Evolutionary conservation across 257 asterid genomes (phyloP).

Genomic region (Echites panduratus): DNA sequence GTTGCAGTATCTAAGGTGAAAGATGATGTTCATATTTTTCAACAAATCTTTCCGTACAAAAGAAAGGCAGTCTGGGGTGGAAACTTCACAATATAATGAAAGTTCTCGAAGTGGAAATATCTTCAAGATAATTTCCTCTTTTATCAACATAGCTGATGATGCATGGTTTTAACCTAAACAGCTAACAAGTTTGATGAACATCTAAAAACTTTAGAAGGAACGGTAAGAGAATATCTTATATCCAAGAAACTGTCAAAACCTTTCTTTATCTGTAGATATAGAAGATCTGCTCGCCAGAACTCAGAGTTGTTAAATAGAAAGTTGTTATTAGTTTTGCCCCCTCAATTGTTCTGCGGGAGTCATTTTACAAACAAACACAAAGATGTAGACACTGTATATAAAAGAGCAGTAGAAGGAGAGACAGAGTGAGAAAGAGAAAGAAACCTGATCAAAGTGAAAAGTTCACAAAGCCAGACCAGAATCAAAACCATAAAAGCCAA

Average conservation of each 20-base stretch:
- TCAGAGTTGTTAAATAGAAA: background rate
- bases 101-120: background rate
- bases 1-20: background rate
- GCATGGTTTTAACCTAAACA: background rate
- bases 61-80: too few relatives aligned
- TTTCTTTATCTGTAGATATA: background rate
- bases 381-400: background rate
- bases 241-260: background rate
- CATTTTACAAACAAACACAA: background rate
- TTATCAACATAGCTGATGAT: background rate
- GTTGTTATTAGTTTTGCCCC: background rate
- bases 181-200: background rate
- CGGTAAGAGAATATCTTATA: background rate
- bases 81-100: background rate
- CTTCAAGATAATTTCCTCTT: background rate
- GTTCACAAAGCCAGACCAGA: conserved; percentile 98
- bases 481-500: conserved; percentile 96
- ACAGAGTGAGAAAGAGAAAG: conserved; percentile 23
- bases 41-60: background rate
- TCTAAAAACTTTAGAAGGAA: background rate
- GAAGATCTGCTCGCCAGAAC: background rate
- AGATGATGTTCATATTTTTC: background rate
- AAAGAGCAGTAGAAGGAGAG: too few relatives aligned
- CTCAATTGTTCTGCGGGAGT: background rate
- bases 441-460: conserved; percentile 95